Percentiles rank a stretch among this genome's conserved stretches.
phyloP scores from a whole-genome alignment of 148 eudicot genomes.

The Simmondsia chinensis region DNA sequence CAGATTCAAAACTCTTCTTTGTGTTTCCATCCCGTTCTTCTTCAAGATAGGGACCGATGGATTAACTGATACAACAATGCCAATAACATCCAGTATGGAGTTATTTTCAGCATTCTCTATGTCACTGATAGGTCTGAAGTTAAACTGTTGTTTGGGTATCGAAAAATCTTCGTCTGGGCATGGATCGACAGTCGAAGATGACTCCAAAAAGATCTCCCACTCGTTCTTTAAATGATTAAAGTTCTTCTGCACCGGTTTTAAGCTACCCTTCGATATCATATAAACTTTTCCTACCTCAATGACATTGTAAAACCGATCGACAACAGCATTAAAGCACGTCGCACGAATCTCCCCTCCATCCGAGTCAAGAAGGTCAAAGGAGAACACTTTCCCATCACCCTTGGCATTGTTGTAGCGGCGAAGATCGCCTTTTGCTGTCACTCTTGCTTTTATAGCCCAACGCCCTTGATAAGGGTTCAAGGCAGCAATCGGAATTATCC shows the following conservation, averaged over 20 bases:
- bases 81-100: conserved; percentile 78
- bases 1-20: conserved; percentile 62
- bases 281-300: conserved; percentile 82
- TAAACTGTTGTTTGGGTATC: conserved; percentile 82
- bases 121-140: conserved; percentile 72
- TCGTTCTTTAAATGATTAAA: conserved; percentile 93
- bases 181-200: conserved; percentile 75
- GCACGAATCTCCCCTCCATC: conserved; percentile 97
- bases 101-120: conserved; percentile 76
- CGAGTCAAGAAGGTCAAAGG: conserved; percentile 94
- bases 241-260: conserved; percentile 85
- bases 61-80: conserved; percentile 60
- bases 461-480: conserved; percentile 98
- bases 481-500: conserved; percentile 85
- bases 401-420: conserved; percentile 94
- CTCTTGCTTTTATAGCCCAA: conserved; percentile 98
- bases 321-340: conserved; percentile 93
- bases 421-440: conserved; percentile 90
- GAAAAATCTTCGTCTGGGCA: conserved; percentile 91
- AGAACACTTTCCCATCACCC: conserved; percentile 98
- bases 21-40: conserved; percentile 99
- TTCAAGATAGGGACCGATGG: conserved; percentile 87
- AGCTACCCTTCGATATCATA: conserved; percentile 80
- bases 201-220: conserved; percentile 93
- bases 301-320: conserved; percentile 81